These are phyloP conservation scores for Balansia obtecta DNA, from an alignment of 2,329 filamentous ascomycete genomes.

Conservation along the genomic window DNA sequence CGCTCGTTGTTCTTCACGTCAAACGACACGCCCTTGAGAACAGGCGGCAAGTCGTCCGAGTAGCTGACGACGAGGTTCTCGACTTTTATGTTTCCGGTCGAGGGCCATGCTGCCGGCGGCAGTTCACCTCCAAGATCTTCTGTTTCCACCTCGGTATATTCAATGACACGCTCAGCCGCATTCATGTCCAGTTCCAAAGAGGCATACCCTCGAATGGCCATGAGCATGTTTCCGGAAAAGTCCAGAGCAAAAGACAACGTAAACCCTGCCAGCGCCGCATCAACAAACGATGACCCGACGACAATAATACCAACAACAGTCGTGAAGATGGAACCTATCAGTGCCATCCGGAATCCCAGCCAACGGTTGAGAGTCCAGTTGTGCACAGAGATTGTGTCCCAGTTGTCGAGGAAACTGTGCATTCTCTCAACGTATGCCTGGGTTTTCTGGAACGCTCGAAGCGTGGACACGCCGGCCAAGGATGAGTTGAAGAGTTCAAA, in stretches of 20 bases:
- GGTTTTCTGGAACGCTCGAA: slow-evolving; percentile 61
- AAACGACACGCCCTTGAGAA: slow-evolving; percentile 59
- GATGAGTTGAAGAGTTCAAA: slow-evolving; percentile 70
- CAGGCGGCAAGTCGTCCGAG: slow-evolving; percentile 56
- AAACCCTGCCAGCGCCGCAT: slow-evolving; percentile 62
- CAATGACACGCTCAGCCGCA: slow-evolving; percentile 60
- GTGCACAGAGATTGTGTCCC: slow-evolving; percentile 53
- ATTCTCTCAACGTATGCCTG: slow-evolving; percentile 57
- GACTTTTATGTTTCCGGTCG: slow-evolving; percentile 61
- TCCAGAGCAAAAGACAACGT: slow-evolving; percentile 62
- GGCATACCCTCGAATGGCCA: slow-evolving; percentile 54
- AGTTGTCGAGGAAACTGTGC: slow-evolving; percentile 56
- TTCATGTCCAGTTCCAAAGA: slow-evolving; percentile 71
- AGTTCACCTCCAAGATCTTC: slow-evolving; percentile 50
- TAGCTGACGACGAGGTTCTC: slow-evolving; percentile 60
- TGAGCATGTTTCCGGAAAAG: slow-evolving; percentile 51
- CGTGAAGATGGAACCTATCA: slow-evolving; percentile 58
- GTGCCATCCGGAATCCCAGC: slow-evolving; percentile 60
- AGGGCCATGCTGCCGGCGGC: slow-evolving; percentile 63
- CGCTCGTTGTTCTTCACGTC: slow-evolving; percentile 53
- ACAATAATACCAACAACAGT: slow-evolving; percentile 53
- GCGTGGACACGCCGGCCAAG: slow-evolving; percentile 60
- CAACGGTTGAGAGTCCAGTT: slow-evolving; percentile 65
- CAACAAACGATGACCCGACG: slow-evolving; percentile 46
- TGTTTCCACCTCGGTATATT: slow-evolving; percentile 58